Evolutionary conservation across 2,329 filamentous ascomycete species (phyloP).

Genomic region (Parasarocladium wereldwijsianum): DNA sequence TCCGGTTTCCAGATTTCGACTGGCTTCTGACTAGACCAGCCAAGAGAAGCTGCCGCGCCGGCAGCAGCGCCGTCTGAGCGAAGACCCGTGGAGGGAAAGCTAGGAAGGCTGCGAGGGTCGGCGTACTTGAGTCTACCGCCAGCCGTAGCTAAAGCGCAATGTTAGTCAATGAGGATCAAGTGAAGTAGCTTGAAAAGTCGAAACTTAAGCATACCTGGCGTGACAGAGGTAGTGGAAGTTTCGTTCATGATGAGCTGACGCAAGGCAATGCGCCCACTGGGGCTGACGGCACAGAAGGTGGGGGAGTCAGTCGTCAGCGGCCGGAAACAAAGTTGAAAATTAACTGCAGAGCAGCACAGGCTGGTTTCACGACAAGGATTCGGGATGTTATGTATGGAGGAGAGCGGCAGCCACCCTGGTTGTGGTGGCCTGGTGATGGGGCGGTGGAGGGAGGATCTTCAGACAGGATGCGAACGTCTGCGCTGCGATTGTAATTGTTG

Average conservation of each 20-base stretch:
- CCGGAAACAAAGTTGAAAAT: no score
- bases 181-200: not conserved
- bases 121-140: constrained; percentile 50
- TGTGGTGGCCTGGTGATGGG: no score
- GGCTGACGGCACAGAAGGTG: no score
- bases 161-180: not conserved
- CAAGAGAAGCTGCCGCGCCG: constrained; percentile 58
- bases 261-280: no score
- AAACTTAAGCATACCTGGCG: constrained; percentile 5
- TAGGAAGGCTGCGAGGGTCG: constrained; percentile 56
- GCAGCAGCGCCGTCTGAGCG: constrained; percentile 44
- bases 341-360: no score
- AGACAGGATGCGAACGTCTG: no score
- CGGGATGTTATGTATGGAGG: no score
- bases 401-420: no score
- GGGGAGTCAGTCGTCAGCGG: no score
- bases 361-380: no score
- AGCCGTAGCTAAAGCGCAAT: not conserved
- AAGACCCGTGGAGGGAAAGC: constrained; percentile 55
- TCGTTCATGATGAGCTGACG: constrained; percentile 6
- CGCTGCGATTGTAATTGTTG: no score
- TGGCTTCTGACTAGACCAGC: constrained; percentile 54
- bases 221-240: constrained; percentile 2
- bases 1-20: constrained; percentile 53
- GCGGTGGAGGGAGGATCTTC: no score